These are phyloP conservation scores for Amanita pallidorosea DNA, from an alignment of 768 basidiomycete species.

Conservation along the genomic window DNA sequence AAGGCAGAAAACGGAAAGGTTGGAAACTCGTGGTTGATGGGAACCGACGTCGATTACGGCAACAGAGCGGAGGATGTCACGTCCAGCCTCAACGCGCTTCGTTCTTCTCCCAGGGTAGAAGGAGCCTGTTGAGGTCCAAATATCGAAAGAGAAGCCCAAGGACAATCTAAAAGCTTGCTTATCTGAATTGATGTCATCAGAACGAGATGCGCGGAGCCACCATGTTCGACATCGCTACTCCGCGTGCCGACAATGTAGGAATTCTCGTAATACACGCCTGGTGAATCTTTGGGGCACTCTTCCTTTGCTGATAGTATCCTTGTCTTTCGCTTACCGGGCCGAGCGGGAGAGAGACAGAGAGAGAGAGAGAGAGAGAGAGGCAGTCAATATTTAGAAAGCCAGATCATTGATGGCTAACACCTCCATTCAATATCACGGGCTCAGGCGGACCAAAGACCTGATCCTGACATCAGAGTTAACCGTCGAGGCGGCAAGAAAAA, in stretches of 20 bases:
- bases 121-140: background rate
- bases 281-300: background rate
- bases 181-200: background rate
- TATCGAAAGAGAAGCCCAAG: background rate
- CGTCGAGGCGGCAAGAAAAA: background rate
- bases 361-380: background rate
- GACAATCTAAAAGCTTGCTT: background rate
- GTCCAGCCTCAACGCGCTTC: background rate
- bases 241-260: background rate
- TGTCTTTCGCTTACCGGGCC: background rate
- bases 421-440: constrained; percentile 1
- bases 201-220: background rate
- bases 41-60: too few species aligned
- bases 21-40: too few species aligned
- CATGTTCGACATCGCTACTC: background rate
- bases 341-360: background rate
- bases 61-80: too few species aligned
- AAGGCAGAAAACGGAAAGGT: too few species aligned
- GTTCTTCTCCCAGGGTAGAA: background rate
- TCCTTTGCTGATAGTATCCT: background rate
- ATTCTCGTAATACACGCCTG: background rate
- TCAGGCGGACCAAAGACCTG: background rate
- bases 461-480: background rate
- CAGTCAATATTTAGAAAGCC: background rate
- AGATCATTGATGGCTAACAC: background rate